Percentiles rank a stretch among this genome's conserved stretches.
These are phyloP conservation scores for Ceratocystis alfenasii DNA, from an alignment of 2,329 filamentous ascomycete genomes.

Conservation along the genomic window DNA sequence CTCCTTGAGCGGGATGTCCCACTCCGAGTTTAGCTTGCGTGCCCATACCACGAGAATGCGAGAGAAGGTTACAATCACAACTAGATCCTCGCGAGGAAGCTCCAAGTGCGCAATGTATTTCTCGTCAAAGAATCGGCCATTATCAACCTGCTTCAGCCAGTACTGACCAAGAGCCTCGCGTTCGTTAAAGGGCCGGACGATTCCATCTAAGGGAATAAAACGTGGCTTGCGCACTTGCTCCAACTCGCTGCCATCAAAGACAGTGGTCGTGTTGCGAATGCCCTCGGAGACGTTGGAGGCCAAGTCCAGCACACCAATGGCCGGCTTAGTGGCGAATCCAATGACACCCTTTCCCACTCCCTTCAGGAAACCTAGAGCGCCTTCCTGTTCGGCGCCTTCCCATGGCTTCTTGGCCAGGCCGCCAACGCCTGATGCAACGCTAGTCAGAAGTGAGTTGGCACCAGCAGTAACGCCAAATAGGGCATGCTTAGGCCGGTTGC, in stretches of 20 bases:
- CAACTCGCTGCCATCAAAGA: slow-evolving; percentile 88
- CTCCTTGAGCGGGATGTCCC: slow-evolving; percentile 92
- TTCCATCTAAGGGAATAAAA: slow-evolving; percentile 83
- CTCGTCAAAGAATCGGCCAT: slow-evolving; percentile 95
- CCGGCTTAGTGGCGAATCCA: slow-evolving; percentile 90
- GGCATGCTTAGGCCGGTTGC: slow-evolving; percentile 93
- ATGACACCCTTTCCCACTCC: slow-evolving; percentile 91
- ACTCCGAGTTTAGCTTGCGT: slow-evolving; percentile 75
- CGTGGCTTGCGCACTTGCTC: slow-evolving; percentile 89
- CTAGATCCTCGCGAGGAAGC: slow-evolving; percentile 74
- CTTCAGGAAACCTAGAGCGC: slow-evolving; percentile 89
- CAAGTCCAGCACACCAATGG: slow-evolving; percentile 91
- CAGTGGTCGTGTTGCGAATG: slow-evolving; percentile 95
- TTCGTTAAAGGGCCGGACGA: slow-evolving; percentile 87
- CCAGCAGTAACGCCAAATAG: slow-evolving; percentile 92
- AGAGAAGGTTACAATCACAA: slow-evolving; percentile 77
- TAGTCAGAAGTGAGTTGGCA: slow-evolving; percentile 87
- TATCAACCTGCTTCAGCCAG: slow-evolving; percentile 97
- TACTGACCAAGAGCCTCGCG: slow-evolving; percentile 93
- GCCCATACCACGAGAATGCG: slow-evolving; percentile 84
- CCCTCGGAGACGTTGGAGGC: slow-evolving; percentile 95
- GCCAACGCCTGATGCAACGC: slow-evolving; percentile 84
- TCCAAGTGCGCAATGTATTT: slow-evolving; percentile 95
- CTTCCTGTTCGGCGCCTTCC: slow-evolving; percentile 92
- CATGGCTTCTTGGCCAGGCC: slow-evolving; percentile 87